Base-by-base conservation (phyloP, 2,329 filamentous ascomycete genomes). In the Colletotrichum sublineola region DNA sequence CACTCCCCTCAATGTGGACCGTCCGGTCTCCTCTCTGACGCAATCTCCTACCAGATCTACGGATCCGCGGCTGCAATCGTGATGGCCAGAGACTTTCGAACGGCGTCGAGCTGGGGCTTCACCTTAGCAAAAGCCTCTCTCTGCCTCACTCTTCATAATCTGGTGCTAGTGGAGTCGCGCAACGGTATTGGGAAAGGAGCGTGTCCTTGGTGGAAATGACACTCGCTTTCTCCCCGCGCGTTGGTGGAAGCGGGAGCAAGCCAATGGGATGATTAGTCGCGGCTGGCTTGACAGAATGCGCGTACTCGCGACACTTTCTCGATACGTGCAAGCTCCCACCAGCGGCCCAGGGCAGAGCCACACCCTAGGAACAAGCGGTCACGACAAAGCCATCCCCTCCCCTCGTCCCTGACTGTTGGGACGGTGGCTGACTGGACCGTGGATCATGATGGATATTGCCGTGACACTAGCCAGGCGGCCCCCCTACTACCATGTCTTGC, bases 21-120 rank as follows among this genome's bases (percentile, higher is more conserved):
- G 24, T 24, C n/a, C 18, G 3, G 44, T 24, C 18, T 8, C 20
- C 15, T 15, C 7, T n/a, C 33, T 38, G 52, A 63, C 60, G 44
- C 60, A 63, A 52, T 46, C 60, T 20, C 61, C 46, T 52, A 63
- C 36, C 61, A 63, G 61, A 63, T 63, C 61, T 50, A 52, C 61
- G 46, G 61, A 52, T 63, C 46, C 46, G 46, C 44, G 61, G 33
- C 44, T 63, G 31, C 9, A n/a, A 42, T 63, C 14, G 61, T 63
- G 33, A 53, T 42, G 24, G 24, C 24, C 33, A 42, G 61, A 53
- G 61, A 33, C 46, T 63, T 63, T 33, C 33, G 33, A 48, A 48
- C n/a, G n/a, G 46, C 46, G 46, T 48, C 46, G 46, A 48, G n/a
- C 44, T n/a, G n/a, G 20, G 15, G 42, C 42, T 46, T 44, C 42